A percentile compares a stretch with the other conserved stretches of the same genome.
phyloP scores from a whole-genome alignment of 2,329 filamentous ascomycete genomes.

The Incumbomyces delicatus region DNA sequence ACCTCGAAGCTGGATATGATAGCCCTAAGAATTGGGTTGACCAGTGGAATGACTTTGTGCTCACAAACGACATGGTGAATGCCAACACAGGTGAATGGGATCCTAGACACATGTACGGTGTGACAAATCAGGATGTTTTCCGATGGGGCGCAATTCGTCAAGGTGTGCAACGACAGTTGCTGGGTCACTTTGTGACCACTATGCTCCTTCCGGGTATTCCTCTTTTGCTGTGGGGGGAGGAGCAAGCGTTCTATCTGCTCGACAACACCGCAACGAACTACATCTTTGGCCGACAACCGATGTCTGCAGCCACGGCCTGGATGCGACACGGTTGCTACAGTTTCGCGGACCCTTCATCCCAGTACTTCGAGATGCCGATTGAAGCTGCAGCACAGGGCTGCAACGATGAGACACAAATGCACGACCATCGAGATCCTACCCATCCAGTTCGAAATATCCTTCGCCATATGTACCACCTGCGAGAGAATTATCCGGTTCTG shows the following conservation, averaged over 20 bases:
- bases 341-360: slow-evolving; percentile 38
- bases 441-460: slow-evolving; percentile 52
- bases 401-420: slow-evolving; percentile 34
- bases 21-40: slow-evolving; percentile 45
- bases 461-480: slow-evolving; percentile 53
- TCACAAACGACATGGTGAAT: slow-evolving; percentile 52
- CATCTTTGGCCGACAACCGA: slow-evolving; percentile 54
- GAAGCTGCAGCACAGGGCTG: slow-evolving; percentile 47
- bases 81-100: slow-evolving; percentile 52
- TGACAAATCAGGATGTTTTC: slow-evolving; percentile 57
- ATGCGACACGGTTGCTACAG: slow-evolving; percentile 55
- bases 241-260: slow-evolving; percentile 54
- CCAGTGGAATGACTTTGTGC: slow-evolving; percentile 46
- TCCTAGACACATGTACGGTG: slow-evolving; percentile 55
- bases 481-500: slow-evolving; percentile 46
- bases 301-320: slow-evolving; percentile 54
- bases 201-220: slow-evolving; percentile 53
- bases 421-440: slow-evolving; percentile 54
- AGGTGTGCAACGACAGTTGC: slow-evolving; percentile 47
- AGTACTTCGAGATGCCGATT: slow-evolving; percentile 50
- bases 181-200: slow-evolving; percentile 51
- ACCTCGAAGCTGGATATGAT: slow-evolving; percentile 45
- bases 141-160: slow-evolving; percentile 52
- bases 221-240: slow-evolving; percentile 53
- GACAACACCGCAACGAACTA: slow-evolving; percentile 57